Conservation (phyloP, 2,329 filamentous ascomycete genomes). For the Thyridium curvatum region DNA sequence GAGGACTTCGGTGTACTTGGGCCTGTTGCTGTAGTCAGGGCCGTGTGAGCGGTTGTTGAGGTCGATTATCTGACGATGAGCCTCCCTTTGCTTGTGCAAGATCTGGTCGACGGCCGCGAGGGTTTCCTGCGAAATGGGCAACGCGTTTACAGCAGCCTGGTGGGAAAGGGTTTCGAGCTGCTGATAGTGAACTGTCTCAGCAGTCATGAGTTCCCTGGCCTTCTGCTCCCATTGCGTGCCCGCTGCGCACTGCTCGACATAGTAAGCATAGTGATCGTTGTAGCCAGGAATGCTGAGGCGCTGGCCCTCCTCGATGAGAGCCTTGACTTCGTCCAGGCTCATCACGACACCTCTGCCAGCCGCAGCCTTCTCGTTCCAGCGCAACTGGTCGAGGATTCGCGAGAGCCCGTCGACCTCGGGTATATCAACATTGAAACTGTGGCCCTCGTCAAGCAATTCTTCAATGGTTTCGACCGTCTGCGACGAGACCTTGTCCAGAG, state of each 20-base stretch:
- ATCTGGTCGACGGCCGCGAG: slow-evolving; percentile 82
- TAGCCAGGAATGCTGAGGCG: slow-evolving; percentile 72
- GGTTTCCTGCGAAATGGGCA: slow-evolving; percentile 80
- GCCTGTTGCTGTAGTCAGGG: slow-evolving; percentile 69
- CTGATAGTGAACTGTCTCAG: slow-evolving; percentile 86
- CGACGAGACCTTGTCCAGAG: slow-evolving; percentile 60
- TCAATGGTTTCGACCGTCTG: slow-evolving; percentile 72
- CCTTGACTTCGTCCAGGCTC: slow-evolving; percentile 70
- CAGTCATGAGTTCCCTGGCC: slow-evolving; percentile 85
- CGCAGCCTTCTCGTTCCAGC: slow-evolving; percentile 78
- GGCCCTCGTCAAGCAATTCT: slow-evolving; percentile 83
- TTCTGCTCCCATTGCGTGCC: slow-evolving; percentile 90
- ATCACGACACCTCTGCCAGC: slow-evolving; percentile 57
- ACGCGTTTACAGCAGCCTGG: slow-evolving; percentile 62
- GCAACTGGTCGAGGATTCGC: slow-evolving; percentile 73
- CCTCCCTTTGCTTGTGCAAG: slow-evolving; percentile 90
- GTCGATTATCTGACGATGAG: slow-evolving; percentile 79
- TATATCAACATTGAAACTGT: slow-evolving; percentile 84
- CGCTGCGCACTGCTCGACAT: slow-evolving; percentile 67
- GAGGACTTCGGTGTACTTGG: slow-evolving; percentile 83
- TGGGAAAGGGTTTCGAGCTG: slow-evolving; percentile 87
- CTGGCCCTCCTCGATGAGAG: slow-evolving; percentile 70
- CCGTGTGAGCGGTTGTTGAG: slow-evolving; percentile 74
- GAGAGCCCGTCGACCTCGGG: slow-evolving; percentile 81
- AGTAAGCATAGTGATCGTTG: slow-evolving; percentile 72